Base-by-base conservation (phyloP, 2,329 filamentous ascomycete species). In the Arthrinium puccinioides region DNA sequence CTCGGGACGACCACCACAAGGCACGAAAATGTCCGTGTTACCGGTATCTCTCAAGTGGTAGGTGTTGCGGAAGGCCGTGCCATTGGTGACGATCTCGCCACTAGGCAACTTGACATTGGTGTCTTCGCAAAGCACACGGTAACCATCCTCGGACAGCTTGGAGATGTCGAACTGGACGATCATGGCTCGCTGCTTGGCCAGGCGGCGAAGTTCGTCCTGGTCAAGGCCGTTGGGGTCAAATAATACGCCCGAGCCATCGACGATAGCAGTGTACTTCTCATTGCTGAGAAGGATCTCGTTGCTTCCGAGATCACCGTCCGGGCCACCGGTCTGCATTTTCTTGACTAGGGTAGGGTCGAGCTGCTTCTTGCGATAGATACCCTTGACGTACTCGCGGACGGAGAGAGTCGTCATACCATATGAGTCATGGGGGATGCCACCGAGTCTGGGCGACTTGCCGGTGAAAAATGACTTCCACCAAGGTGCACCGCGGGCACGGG, bases 401-500 rank as follows among this genome's bases (percentile, higher is more conserved):
- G 89, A 96, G 40, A 97, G 67, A 0, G 92, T 97, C 1, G 92
- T 98, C 92, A 98, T 98, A 53, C 92, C 92, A 56, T 98, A 98
- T 27, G 72, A 67, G 60, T 98, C 92, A 63, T 98, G 92, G 25
- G 92, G 92, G 50, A 98, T 98, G 57, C 92, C 92, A 45, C 92
- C 92, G 11, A 98, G 76, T 63, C 85, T 92, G 37, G 88, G 92
- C 50, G 87, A 95, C 74, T 98, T 98, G 55, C 92, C 92, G 3
- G 92, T 98, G 74, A 98, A 98, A 77, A 98, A 98, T 0, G 92
- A 98, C 73, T 98, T 98, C 92, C 92, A 98, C 87, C 90, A 98
- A 20, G 88, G 87, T 5, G 92, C 92, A 31, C 88, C 88, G 51
- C 92, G 82, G 44, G 70, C 69, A 36, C 87, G 79, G 43, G 92